Evolutionary conservation across 2,329 filamentous ascomycete genomes (phyloP).

Genomic region (Chalaropsis thielavioides): DNA sequence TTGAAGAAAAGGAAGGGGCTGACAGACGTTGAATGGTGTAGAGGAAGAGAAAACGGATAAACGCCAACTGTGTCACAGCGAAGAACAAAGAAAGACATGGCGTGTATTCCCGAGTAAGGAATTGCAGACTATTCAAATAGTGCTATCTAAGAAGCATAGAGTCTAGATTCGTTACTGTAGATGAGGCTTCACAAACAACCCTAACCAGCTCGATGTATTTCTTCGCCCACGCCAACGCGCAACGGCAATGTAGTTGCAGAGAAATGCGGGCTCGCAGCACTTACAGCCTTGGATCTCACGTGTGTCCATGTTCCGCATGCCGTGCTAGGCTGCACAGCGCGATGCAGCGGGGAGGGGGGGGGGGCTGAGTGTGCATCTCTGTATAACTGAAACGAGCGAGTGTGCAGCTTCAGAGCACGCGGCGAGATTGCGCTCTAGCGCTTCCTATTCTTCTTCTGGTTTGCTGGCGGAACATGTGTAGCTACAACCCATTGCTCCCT

Average conservation of each 20-base stretch:
- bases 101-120: neutral
- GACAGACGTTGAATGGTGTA: neutral
- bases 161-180: neutral
- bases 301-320: neutral
- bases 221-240: neutral
- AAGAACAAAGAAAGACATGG: neutral
- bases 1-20: neutral
- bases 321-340: neutral
- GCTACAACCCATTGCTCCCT: neutral
- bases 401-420: neutral
- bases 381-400: neutral
- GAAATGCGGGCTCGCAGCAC: neutral
- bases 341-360: neutral
- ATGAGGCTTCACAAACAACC: neutral
- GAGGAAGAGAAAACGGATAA: neutral
- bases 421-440: no score
- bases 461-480: no score
- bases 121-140: neutral
- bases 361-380: neutral
- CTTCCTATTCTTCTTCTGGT: no score
- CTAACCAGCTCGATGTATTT: neutral
- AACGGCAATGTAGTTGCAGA: neutral
- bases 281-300: neutral
- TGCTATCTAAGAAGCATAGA: neutral
- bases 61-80: neutral